A percentile compares a stretch with the other conserved stretches of the same genome.
Evolutionary conservation across 768 basidiomycete species (phyloP).

Genomic region (Lentinus brumalis): DNA sequence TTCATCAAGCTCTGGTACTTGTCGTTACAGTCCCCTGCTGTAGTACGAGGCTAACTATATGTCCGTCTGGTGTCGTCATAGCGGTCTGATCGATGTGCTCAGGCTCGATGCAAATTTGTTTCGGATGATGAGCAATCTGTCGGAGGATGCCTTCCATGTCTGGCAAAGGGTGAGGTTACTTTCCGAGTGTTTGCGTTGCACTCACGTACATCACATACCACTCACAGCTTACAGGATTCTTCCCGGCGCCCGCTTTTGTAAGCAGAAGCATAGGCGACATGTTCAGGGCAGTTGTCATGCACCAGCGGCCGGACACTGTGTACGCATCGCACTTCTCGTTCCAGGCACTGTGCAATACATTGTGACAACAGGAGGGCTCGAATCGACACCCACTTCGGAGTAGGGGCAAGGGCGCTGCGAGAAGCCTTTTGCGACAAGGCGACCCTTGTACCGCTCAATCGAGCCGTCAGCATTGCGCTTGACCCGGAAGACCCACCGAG

Average conservation of each 20-base stretch:
- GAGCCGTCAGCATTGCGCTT: no score
- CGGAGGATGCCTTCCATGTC: conserved; percentile 30
- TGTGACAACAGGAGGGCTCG: conserved; percentile 38
- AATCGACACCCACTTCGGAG: no score
- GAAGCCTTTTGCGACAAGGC: no score
- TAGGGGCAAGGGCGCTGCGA: no score
- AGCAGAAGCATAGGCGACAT: conserved; percentile 38
- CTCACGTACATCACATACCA: conserved; percentile 25
- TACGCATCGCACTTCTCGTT: conserved; percentile 34
- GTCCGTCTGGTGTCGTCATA: conserved; percentile 33
- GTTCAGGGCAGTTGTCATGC: conserved; percentile 28
- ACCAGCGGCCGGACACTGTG: conserved; percentile 35
- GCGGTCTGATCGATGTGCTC: conserved; percentile 26
- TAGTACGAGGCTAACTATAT: conserved; percentile 32
- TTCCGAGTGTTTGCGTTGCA: conserved; percentile 36
- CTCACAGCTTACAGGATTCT: conserved; percentile 9
- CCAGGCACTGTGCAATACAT: conserved; percentile 31
- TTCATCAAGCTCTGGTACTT: conserved; percentile 49
- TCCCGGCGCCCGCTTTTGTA: conserved; percentile 26
- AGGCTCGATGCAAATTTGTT: conserved; percentile 29
- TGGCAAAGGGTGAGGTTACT: conserved; percentile 29
- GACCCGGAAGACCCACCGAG: no score
- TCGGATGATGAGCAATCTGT: conserved; percentile 20
- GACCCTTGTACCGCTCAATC: no score
- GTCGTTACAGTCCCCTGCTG: conserved; percentile 38